Conservation (phyloP, 73 alveolate genomes). For the Paraurostyla sp. region DNA sequence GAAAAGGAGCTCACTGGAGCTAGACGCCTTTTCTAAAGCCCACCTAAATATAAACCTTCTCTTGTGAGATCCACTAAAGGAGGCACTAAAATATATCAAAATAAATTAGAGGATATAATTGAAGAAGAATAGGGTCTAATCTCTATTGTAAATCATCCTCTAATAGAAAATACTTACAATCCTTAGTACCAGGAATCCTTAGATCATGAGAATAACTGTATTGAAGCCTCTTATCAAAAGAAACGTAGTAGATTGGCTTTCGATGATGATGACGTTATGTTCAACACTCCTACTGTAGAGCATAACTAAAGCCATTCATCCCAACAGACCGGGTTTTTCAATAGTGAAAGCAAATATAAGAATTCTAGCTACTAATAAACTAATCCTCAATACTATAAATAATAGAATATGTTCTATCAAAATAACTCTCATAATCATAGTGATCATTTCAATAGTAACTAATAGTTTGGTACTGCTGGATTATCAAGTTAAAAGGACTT, state of each 20-base stretch:
- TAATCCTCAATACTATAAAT: too few relatives aligned
- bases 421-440: not conserved
- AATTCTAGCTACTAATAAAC: too few relatives aligned
- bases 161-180: not conserved
- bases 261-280: too few relatives aligned
- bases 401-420: too few relatives aligned
- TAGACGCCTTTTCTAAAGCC: slow-evolving; percentile 47
- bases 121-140: not conserved
- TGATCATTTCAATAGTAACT: not conserved
- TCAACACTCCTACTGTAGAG: too few relatives aligned
- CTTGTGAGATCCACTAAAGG: slow-evolving; percentile 31
- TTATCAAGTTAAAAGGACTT: slow-evolving; percentile 24
- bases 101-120: slow-evolving; percentile 23
- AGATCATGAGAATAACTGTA: not conserved
- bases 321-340: too few relatives aligned
- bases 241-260: too few relatives aligned
- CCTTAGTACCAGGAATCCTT: not conserved
- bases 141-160: not conserved
- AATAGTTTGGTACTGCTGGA: not conserved
- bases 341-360: too few relatives aligned
- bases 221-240: too few relatives aligned
- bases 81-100: slow-evolving; percentile 27
- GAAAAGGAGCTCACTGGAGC: slow-evolving; percentile 14
- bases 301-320: too few relatives aligned
- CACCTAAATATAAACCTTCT: slow-evolving; percentile 28